A percentile compares a stretch with the other conserved stretches of the same genome.
Evolutionary conservation across 2,329 filamentous ascomycete genomes (phyloP).

Genomic region (Stagonosporopsis chrysanthemi): DNA sequence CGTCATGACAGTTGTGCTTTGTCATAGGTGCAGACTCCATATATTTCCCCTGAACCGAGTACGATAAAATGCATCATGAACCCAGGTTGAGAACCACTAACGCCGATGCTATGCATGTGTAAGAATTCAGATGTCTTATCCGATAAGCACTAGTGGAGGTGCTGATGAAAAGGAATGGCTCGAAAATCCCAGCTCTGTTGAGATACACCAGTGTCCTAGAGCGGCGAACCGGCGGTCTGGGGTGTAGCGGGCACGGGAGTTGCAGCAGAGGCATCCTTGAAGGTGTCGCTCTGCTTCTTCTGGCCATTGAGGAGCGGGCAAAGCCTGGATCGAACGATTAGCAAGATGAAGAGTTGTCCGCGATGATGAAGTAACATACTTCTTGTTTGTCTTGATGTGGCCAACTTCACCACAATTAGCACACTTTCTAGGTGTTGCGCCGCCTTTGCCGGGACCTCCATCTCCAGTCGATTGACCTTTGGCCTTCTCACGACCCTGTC

Average conservation of each 20-base stretch:
- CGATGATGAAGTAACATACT: constrained; percentile 60
- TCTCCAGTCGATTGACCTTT: constrained; percentile 64
- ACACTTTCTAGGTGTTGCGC: constrained; percentile 79
- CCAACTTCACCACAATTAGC: constrained; percentile 96
- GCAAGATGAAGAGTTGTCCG: constrained; percentile 4
- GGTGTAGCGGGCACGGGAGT: constrained; percentile 28
- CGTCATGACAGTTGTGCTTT: neutral
- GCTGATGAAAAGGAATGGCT: neutral
- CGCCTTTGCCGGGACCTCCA: constrained; percentile 55
- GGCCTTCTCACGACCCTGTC: constrained; percentile 88
- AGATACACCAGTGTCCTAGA: constrained; percentile 4
- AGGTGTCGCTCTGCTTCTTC: constrained; percentile 50
- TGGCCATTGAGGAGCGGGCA: constrained; percentile 50
- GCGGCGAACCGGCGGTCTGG: constrained; percentile 19
- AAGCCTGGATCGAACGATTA: constrained; percentile 40
- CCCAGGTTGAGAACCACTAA: constrained; percentile 8
- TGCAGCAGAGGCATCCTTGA: constrained; percentile 44
- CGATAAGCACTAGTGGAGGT: neutral
- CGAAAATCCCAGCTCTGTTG: neutral
- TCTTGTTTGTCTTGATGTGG: constrained; percentile 99
- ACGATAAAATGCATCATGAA: constrained; percentile 1
- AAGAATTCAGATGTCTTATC: neutral
- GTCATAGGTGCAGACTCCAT: neutral
- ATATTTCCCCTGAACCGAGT: neutral
- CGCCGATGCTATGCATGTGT: constrained; percentile 34